These are phyloP conservation scores for Kingdonia uniflora DNA, from an alignment of 164 flowering plant genomes.

Conservation along the genomic window DNA sequence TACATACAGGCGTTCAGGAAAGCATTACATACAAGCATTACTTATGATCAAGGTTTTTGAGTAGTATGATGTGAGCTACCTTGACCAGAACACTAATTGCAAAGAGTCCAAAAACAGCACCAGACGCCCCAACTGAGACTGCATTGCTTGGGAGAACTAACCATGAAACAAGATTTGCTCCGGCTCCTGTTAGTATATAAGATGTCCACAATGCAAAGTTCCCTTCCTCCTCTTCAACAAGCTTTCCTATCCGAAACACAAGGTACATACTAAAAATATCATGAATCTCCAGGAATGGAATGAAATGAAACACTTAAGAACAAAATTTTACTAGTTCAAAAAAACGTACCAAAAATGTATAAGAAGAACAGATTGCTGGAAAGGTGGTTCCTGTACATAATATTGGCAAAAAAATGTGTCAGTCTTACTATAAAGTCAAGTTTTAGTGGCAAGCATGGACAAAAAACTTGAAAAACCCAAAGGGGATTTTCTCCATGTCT, in stretches of 20 bases:
- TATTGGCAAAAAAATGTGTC: too few relatives aligned
- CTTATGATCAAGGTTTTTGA: neutral
- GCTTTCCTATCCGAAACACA: constrained; percentile 52
- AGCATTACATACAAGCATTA: neutral
- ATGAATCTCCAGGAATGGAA: neutral
- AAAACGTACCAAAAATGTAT: constrained; percentile 73
- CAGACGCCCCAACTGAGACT: constrained; percentile 96
- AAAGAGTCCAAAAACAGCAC: constrained; percentile 96
- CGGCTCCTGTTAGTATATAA: constrained; percentile 85
- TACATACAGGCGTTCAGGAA: neutral
- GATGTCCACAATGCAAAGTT: constrained; percentile 82
- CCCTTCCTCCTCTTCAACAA: constrained; percentile 99
- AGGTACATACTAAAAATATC: neutral
- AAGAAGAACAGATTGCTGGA: constrained; percentile 96
- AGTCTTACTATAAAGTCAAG: too few relatives aligned
- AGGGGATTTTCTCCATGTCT: too few relatives aligned
- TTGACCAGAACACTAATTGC: constrained; percentile 97
- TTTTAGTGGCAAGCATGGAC: too few relatives aligned
- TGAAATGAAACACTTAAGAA: too few relatives aligned
- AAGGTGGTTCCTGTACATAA: constrained; percentile 94
- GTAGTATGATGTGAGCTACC: constrained; percentile 27
- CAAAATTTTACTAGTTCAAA: too few relatives aligned
- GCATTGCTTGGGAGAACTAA: constrained; percentile 83
- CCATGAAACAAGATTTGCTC: constrained; percentile 96
- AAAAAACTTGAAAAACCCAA: too few relatives aligned